Conservation (phyloP, 176 grass and related monocot species). For the Puccinellia tenuiflora region DNA sequence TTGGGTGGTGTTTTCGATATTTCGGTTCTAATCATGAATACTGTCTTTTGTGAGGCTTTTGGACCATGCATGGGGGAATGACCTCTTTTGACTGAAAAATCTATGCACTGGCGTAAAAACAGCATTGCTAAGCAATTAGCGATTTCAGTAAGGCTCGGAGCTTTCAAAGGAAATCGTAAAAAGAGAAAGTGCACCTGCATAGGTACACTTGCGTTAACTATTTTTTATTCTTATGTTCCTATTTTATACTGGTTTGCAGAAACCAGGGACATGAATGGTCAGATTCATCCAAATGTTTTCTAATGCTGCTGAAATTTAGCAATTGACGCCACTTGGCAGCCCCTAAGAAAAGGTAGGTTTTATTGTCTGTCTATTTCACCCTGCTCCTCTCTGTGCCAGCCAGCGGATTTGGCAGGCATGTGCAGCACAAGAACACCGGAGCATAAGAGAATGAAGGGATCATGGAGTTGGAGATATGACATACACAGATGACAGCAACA, state of each 20-base stretch:
- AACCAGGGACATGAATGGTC: background rate
- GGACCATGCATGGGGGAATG: slow-evolving; percentile 38
- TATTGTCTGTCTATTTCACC: background rate
- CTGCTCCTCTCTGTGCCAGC: background rate
- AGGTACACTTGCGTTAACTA: background rate
- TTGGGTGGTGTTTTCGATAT: slow-evolving; percentile 30
- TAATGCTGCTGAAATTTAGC: background rate
- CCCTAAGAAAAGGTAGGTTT: background rate
- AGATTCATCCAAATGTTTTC: background rate
- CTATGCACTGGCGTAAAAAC: background rate
- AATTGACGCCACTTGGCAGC: background rate
- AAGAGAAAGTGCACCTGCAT: background rate
- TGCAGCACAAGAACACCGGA: background rate
- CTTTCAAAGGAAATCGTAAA: background rate
- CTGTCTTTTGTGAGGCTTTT: slow-evolving; percentile 50
- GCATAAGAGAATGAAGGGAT: background rate
- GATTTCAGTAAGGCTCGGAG: background rate
- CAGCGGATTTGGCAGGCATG: background rate
- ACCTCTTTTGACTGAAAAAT: slow-evolving; percentile 28
- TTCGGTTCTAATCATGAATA: slow-evolving; percentile 49
- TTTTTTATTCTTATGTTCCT: background rate
- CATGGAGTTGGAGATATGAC: background rate
- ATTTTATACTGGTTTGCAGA: background rate
- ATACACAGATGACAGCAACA: background rate
- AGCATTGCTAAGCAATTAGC: background rate